A percentile compares a stretch with the other conserved stretches of the same genome.
phyloP scores from a whole-genome alignment of 169 alveolate genomes.

The Eimeria praecox region DNA sequence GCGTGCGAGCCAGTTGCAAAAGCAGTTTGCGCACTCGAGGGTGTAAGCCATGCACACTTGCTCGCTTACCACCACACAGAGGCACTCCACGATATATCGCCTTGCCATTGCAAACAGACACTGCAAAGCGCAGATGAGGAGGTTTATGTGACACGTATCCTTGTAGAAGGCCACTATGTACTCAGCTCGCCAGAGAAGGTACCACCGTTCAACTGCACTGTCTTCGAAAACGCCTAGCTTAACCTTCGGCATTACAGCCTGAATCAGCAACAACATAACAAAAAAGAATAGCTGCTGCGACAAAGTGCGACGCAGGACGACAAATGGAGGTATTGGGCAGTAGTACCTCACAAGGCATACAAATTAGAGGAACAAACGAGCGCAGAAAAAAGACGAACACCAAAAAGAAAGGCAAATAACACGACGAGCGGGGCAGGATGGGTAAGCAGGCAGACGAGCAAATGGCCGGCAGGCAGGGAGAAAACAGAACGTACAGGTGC shows the following conservation, averaged over 20 bases:
- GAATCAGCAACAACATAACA: background rate
- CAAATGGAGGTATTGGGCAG: no score
- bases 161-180: slow-evolving; percentile 49
- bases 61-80: slow-evolving; percentile 11
- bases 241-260: background rate
- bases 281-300: no score
- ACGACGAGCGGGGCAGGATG: no score
- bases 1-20: no score
- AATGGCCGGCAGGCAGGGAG: background rate
- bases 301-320: no score
- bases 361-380: no score
- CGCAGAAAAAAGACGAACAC: no score
- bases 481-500: no score
- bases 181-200: slow-evolving; percentile 65
- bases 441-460: background rate
- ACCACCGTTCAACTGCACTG: slow-evolving; percentile 60
- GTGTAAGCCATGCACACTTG: no score
- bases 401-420: no score
- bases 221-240: slow-evolving; percentile 40
- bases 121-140: slow-evolving; percentile 35
- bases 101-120: slow-evolving; percentile 40
- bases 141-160: slow-evolving; percentile 18
- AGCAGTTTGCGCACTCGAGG: no score
- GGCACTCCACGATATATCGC: background rate
- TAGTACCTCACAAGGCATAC: no score